These are phyloP conservation scores for Mycena filopes DNA, from an alignment of 768 basidiomycete genomes.

Conservation along the genomic window DNA sequence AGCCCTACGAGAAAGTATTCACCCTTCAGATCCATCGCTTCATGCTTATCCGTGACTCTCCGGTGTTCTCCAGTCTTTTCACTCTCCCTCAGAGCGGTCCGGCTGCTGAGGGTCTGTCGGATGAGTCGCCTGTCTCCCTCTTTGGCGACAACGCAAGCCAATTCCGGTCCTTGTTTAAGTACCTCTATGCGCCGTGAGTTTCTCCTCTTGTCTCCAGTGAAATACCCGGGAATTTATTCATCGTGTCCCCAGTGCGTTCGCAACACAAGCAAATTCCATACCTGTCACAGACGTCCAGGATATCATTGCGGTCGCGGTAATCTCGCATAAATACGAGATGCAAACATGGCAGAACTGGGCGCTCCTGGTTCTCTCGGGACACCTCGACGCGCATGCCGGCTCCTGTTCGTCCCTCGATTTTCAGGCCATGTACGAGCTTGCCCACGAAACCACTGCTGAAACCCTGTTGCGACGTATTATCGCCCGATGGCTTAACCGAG, in stretches of 20 bases:
- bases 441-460: background rate
- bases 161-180: constrained; percentile 12
- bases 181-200: constrained; percentile 1
- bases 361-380: background rate
- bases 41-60: background rate
- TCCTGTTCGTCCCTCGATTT: constrained; percentile 8
- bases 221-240: no score
- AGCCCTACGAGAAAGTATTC: background rate
- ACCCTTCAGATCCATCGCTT: constrained; percentile 2
- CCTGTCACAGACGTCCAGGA: background rate
- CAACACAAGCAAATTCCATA: background rate
- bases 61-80: constrained; percentile 5
- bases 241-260: background rate
- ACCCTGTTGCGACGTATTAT: background rate
- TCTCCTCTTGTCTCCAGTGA: no score
- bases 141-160: constrained; percentile 2
- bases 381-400: background rate
- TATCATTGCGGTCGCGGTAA: constrained; percentile 4
- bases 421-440: background rate
- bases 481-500: background rate
- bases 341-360: constrained; percentile 12
- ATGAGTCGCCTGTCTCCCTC: constrained; percentile 8
- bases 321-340: constrained; percentile 24
- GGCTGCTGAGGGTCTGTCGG: constrained; percentile 1
- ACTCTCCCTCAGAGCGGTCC: constrained; percentile 5